Percentiles rank a stretch among this genome's conserved stretches.
These are phyloP conservation scores for Rhizophagus clarus DNA, from an alignment of 192 early-diverging fungal genomes.

Conservation along the genomic window DNA sequence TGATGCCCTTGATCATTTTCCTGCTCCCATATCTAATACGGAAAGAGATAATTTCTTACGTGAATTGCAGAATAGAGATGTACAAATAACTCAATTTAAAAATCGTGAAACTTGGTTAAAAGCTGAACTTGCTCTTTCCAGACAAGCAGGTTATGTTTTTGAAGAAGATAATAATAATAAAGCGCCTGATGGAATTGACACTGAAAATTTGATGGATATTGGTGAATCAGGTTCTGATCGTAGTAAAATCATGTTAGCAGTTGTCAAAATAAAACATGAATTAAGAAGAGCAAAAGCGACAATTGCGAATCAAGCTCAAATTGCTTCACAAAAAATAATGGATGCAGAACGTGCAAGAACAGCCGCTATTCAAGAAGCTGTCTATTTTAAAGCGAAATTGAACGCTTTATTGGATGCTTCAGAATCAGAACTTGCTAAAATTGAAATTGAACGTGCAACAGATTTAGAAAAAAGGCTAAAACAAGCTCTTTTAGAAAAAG, in stretches of 20 bases:
- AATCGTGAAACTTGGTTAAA: slow-evolving; percentile 39
- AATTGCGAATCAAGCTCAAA: slow-evolving; percentile 50
- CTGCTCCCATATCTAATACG: slow-evolving; percentile 17
- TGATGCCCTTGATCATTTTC: slow-evolving; percentile 22
- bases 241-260: slow-evolving; percentile 46
- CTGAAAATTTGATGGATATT: slow-evolving; percentile 38
- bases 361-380: slow-evolving; percentile 58
- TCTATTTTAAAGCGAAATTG: slow-evolving; percentile 54
- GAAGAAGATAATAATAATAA: slow-evolving; percentile 19
- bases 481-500: slow-evolving; percentile 43
- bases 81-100: slow-evolving; percentile 24
- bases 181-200: not conserved
- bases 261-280: slow-evolving; percentile 53
- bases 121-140: slow-evolving; percentile 35
- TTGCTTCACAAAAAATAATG: slow-evolving; percentile 47
- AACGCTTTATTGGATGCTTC: slow-evolving; percentile 48
- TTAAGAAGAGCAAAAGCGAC: slow-evolving; percentile 45
- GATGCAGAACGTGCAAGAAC: slow-evolving; percentile 52
- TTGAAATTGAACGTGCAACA: slow-evolving; percentile 46
- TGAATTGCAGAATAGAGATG: slow-evolving; percentile 37
- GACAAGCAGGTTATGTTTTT: slow-evolving; percentile 33
- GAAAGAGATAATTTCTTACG: slow-evolving; percentile 35
- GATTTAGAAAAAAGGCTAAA: slow-evolving; percentile 50
- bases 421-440: slow-evolving; percentile 34
- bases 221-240: slow-evolving; percentile 52